Conservation (phyloP, 305 asterid species). For the Fraxinus latifolia region DNA sequence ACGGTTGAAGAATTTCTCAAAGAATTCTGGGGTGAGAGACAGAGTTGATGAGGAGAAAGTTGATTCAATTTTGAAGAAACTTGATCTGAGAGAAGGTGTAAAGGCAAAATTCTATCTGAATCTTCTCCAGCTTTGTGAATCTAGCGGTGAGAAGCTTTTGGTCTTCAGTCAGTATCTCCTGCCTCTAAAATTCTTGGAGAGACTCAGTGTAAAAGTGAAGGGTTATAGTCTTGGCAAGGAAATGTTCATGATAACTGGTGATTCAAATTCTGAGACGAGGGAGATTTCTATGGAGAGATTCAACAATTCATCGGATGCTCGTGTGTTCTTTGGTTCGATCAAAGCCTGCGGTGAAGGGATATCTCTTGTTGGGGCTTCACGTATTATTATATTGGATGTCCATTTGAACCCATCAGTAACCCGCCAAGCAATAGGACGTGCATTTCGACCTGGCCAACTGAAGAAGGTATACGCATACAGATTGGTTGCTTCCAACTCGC, state of each 20-base stretch:
- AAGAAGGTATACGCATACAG: conserved; percentile 76
- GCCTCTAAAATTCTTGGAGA: conserved; percentile 81
- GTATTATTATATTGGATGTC: conserved; percentile 76
- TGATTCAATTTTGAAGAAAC: conserved; percentile 47
- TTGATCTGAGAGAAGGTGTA: conserved; percentile 69
- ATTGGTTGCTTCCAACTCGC: conserved; percentile 70
- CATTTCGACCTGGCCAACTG: conserved; percentile 89
- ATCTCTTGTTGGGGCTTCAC: conserved; percentile 93
- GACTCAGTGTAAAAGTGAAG: conserved; percentile 57
- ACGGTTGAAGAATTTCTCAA: conserved; percentile 55
- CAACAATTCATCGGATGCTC: conserved; percentile 64
- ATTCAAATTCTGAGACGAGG: conserved; percentile 62
- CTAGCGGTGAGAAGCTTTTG: conserved; percentile 69
- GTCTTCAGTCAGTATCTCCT: conserved; percentile 88
- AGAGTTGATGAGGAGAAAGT: conserved; percentile 78
- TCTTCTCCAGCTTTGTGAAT: conserved; percentile 81
- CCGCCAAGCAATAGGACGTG: conserved; percentile 97
- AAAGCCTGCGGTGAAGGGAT: conserved; percentile 96
- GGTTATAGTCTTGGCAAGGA: conserved; percentile 69
- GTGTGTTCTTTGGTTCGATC: conserved; percentile 92
- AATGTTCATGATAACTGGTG: conserved; percentile 95
- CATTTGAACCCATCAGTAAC: conserved; percentile 92
- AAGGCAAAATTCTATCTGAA: conserved; percentile 78
- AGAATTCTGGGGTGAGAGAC: conserved; percentile 53
- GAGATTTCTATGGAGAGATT: conserved; percentile 72